Percentiles rank a stretch among this genome's conserved stretches.
Conservation (phyloP, 2,329 filamentous ascomycete species). For the Arthrinium phaeospermum region DNA sequence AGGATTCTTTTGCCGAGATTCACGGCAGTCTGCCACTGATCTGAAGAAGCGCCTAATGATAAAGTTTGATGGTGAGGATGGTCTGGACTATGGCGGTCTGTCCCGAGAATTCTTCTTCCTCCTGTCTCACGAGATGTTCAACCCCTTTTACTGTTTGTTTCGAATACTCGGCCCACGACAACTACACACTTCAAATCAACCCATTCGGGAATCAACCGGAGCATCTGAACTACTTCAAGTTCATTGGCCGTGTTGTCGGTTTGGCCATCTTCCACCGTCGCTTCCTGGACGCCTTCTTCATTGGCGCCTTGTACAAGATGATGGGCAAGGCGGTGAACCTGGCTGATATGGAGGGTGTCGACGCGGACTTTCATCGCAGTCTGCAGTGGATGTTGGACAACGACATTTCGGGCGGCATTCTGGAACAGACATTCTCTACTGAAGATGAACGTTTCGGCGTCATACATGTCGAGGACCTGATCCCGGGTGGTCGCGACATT, state of each 20-base stretch:
- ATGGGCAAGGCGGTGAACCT: conserved; percentile 91
- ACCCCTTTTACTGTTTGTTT: conserved; percentile 99
- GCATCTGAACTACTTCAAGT: conserved; percentile 99
- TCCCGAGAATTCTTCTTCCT: conserved; percentile 99
- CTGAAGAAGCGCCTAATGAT: conserved; percentile 99
- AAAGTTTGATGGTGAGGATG: conserved; percentile 98
- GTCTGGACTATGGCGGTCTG: conserved; percentile 95
- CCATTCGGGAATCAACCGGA: conserved; percentile 98
- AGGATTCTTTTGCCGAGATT: conserved; percentile 99
- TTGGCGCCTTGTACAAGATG: conserved; percentile 99
- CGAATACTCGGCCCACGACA: conserved; percentile 99
- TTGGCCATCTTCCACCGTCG: conserved; percentile 97
- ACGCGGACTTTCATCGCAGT: conserved; percentile 96
- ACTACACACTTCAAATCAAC: conserved; percentile 99
- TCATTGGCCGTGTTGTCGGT: conserved; percentile 96
- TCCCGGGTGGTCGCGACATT: conserved; percentile 87
- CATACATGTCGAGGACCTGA: conserved; percentile 90
- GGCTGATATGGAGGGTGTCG: conserved; percentile 98
- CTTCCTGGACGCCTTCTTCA: conserved; percentile 98
- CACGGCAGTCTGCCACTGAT: conserved; percentile 92
- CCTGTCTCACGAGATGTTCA: conserved; percentile 99
- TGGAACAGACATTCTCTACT: conserved; percentile 95
- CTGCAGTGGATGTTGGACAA: conserved; percentile 98
- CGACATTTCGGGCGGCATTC: conserved; percentile 87
- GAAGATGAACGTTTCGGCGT: conserved; percentile 98